Conservation (phyloP, 2,329 filamentous ascomycete genomes). For the Magnaporthiopsis rhizophila region DNA sequence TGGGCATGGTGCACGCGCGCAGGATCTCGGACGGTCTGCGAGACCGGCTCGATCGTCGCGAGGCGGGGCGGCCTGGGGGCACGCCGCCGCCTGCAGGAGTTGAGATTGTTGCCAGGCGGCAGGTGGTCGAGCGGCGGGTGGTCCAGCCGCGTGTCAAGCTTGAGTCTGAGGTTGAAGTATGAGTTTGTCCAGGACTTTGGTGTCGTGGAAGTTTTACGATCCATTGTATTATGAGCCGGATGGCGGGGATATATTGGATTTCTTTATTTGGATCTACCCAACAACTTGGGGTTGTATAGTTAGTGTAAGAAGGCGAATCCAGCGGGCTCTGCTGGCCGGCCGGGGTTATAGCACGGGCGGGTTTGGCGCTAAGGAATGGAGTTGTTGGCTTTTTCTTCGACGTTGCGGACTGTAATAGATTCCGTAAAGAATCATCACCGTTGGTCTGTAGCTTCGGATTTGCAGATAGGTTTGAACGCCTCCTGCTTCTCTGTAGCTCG, state of each 20-base stretch:
- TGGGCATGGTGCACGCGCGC: conserved; percentile 43
- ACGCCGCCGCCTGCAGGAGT: background rate
- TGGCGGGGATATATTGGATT: background rate
- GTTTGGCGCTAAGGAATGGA: background rate
- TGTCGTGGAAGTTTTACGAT: background rate
- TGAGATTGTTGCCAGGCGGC: background rate
- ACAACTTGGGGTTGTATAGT: background rate
- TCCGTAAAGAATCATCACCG: too few species aligned
- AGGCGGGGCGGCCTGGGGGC: too few species aligned
- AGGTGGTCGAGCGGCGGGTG: too few species aligned
- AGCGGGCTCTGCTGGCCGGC: too few species aligned
- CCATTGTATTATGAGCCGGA: background rate
- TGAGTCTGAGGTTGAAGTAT: background rate
- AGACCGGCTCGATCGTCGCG: background rate
- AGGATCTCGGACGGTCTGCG: conserved; percentile 29
- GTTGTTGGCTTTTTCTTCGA: background rate
- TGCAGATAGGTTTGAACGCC: too few species aligned
- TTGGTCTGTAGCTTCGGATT: too few species aligned
- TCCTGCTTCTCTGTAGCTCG: too few species aligned
- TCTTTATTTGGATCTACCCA: background rate
- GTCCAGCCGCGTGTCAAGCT: background rate
- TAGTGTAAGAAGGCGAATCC: background rate
- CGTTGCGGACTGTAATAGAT: too few species aligned
- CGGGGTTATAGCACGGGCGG: background rate
- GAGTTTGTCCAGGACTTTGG: too few species aligned